Evolutionary conservation across 768 basidiomycete genomes (phyloP), one percentile per base, ranked within the genome.

Genomic region (Lactifluus rugatus): DNA sequence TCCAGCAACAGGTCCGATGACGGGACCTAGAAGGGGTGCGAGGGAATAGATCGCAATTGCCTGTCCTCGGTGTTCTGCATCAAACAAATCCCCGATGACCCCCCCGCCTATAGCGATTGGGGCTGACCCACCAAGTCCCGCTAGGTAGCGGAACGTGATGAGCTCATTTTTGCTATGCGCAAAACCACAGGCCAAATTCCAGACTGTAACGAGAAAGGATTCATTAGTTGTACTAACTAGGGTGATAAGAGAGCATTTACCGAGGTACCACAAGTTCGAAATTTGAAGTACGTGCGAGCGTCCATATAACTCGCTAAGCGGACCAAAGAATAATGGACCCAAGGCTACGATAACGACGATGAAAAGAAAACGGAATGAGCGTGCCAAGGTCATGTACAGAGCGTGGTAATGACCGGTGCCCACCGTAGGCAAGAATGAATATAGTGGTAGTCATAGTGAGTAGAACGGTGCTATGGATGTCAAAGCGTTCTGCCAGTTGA

Each of bases 61-160:
- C 64, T 76, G 73, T 1, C 86, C 85, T 66, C 85, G 78, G 58
- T 87, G 76, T 65, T 86, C 83, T 0, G 81, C 58, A 14, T 60
- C 66, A 79, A 82, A 87, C 16, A 78, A 72, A 66, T 87, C 85
- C n/a, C 80, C 78, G 1, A 87, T 69, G 5, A 85, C 75, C 6
- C 83, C 88, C 21, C 85, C 88, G 36, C 87, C 89, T 46, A 68
- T 75, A 5, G 81, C 70, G 1, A 87, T 70, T 6, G 87, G 84
- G 0, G 86, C 87, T 53, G 84, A 83, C 0, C 87, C 88, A 26
- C 87, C 88, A 1, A 89, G 57, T 2, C 87, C 87, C 1, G 85
- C 71, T 2, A 89, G 69, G 62, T 89, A 80, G 19, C 87, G 79
- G 64, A 89, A 89, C 0, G 73, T 81, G 50, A 87, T 79, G 13